Conservation (phyloP, 345 rosid genomes). For the Camelina neglecta region DNA sequence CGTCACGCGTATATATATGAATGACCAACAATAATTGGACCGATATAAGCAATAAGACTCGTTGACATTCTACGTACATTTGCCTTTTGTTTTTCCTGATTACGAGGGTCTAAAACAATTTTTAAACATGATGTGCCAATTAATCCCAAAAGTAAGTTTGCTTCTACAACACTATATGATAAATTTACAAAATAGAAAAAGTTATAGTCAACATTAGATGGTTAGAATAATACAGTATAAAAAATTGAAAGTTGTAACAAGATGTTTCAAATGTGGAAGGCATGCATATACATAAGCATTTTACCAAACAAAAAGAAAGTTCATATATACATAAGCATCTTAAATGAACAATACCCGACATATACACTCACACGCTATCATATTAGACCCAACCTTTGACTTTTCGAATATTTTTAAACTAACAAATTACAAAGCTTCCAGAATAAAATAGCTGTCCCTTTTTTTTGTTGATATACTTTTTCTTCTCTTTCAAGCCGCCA, state of each 20-base stretch:
- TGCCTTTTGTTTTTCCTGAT: neutral
- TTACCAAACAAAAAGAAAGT: neutral
- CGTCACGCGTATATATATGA: neutral
- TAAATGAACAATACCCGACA: neutral
- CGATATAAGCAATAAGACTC: neutral
- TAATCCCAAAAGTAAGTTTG: neutral
- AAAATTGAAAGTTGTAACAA: neutral
- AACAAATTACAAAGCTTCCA: slow-evolving; percentile 13
- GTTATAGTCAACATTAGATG: neutral
- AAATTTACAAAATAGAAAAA: neutral
- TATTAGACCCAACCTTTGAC: slow-evolving; percentile 13
- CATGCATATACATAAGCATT: neutral
- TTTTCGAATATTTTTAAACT: slow-evolving; percentile 3
- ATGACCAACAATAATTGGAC: slow-evolving; percentile 1
- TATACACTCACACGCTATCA: neutral
- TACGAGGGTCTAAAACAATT: neutral
- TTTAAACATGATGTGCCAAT: neutral
- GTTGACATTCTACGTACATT: neutral
- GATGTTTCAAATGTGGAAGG: neutral
- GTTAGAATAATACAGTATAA: neutral
- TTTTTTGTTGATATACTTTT: neutral
- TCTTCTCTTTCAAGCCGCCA: slow-evolving; percentile 28
- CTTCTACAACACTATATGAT: neutral
- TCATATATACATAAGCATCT: neutral
- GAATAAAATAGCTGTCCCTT: slow-evolving; percentile 4